Conservation (phyloP, 495 filamentous ascomycete species). For the Tuber indicum region DNA sequence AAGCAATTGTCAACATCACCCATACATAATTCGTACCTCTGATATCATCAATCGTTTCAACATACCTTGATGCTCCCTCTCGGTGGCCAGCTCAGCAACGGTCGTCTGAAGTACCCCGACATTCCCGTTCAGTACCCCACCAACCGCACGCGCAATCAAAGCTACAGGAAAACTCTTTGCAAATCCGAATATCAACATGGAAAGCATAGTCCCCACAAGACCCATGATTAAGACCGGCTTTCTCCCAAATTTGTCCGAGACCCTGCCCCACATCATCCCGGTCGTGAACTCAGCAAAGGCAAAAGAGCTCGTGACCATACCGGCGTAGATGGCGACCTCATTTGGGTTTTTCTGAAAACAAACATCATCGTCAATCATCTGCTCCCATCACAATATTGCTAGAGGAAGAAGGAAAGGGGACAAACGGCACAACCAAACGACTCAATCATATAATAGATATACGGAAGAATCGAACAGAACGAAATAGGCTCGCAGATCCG, state of each 20-base stretch:
- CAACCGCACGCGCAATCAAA: constrained; percentile 77
- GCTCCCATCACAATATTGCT: neutral
- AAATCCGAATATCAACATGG: constrained; percentile 91
- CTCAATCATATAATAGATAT: constrained; percentile 96
- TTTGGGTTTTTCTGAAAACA: constrained; percentile 53
- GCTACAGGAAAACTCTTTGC: constrained; percentile 76
- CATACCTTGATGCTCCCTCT: constrained; percentile 83
- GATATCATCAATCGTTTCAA: constrained; percentile 13
- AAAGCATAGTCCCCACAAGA: constrained; percentile 79
- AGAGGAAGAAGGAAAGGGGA: neutral
- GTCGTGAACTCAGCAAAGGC: constrained; percentile 92
- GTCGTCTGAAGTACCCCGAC: constrained; percentile 94
- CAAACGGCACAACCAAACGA: constrained; percentile 70
- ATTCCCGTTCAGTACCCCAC: constrained; percentile 87
- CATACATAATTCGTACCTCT: neutral
- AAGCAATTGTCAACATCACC: constrained; percentile 10
- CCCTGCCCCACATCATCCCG: constrained; percentile 80
- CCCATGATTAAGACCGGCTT: constrained; percentile 89
- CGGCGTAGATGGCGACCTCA: constrained; percentile 84
- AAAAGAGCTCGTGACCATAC: constrained; percentile 94
- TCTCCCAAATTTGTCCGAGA: constrained; percentile 86
- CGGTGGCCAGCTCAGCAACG: constrained; percentile 83
- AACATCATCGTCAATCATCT: constrained; percentile 6
- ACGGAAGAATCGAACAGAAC: constrained; percentile 99
- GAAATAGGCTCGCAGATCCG: constrained; percentile 98